Evolutionary conservation across 2,329 filamentous ascomycete species (phyloP).

Genomic region (Chaetomiaceae sp.): DNA sequence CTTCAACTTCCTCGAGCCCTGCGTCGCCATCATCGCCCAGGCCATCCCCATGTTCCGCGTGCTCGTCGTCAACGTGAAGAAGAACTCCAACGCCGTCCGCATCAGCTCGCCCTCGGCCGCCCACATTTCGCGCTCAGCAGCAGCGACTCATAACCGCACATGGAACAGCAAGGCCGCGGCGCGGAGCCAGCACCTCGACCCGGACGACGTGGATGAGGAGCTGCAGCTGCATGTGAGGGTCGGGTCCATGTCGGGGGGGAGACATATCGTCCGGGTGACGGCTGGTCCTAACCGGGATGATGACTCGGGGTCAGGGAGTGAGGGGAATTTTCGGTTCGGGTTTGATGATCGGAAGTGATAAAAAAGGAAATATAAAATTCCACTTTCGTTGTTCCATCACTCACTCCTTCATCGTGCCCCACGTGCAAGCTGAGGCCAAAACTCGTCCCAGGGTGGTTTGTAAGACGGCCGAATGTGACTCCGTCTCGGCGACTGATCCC

Average conservation of each 20-base stretch:
- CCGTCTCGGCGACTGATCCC: too few species aligned
- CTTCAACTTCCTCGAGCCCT: slow-evolving; percentile 23
- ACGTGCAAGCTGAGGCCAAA: too few species aligned
- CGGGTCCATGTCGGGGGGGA: background rate
- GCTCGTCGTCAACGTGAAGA: slow-evolving; percentile 17
- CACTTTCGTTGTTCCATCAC: too few species aligned
- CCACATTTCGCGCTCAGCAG: background rate
- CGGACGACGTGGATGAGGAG: background rate
- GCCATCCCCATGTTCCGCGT: slow-evolving; percentile 22
- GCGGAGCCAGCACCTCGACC: background rate
- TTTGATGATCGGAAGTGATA: background rate
- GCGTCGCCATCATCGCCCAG: slow-evolving; percentile 21
- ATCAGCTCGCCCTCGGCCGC: slow-evolving; percentile 6
- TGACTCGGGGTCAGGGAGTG: too few species aligned
- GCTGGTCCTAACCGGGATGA: too few species aligned
- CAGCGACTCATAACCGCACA: background rate
- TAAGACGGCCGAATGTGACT: too few species aligned
- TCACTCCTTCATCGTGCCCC: too few species aligned
- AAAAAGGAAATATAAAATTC: too few species aligned
- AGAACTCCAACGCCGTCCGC: background rate
- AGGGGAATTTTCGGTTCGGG: too few species aligned
- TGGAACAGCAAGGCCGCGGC: slow-evolving; percentile 3
- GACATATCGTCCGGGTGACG: too few species aligned
- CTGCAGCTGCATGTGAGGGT: background rate
- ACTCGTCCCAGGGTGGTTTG: too few species aligned